Evolutionary conservation across 331 rosid species (phyloP).

Genomic region (Arachis monticola): DNA sequence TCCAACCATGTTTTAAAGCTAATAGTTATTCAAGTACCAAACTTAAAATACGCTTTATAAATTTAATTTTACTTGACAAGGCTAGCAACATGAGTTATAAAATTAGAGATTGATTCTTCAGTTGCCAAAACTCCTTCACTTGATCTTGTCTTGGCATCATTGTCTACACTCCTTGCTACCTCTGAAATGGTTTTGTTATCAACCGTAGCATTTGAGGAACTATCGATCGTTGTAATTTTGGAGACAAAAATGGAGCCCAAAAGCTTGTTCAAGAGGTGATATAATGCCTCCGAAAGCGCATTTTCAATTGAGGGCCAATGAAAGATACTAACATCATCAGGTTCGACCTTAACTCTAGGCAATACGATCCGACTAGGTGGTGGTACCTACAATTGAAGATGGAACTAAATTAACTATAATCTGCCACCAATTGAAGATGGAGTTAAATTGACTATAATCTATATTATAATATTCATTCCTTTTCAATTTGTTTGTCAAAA

Average conservation of each 20-base stretch:
- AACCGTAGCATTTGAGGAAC: slow-evolving; percentile 51
- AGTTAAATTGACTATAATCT: too few relatives aligned
- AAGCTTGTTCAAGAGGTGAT: slow-evolving; percentile 53
- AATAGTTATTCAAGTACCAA: neutral
- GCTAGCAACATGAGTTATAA: slow-evolving; percentile 69
- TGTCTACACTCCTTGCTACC: slow-evolving; percentile 30
- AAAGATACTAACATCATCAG: slow-evolving; percentile 49
- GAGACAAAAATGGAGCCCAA: neutral
- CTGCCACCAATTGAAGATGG: too few relatives aligned
- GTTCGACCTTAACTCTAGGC: slow-evolving; percentile 54
- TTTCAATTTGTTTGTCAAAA: too few relatives aligned
- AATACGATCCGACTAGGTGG: slow-evolving; percentile 33
- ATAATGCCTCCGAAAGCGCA: slow-evolving; percentile 33
- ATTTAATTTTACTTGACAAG: slow-evolving; percentile 63
- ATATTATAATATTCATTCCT: too few relatives aligned
- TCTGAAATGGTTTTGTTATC: slow-evolving; percentile 46
- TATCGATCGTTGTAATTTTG: slow-evolving; percentile 45
- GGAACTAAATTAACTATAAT: neutral
- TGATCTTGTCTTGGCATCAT: neutral
- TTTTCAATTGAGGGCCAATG: neutral
- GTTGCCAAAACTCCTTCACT: slow-evolving; percentile 47
- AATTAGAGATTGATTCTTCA: slow-evolving; percentile 63
- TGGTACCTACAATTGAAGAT: slow-evolving; percentile 44
- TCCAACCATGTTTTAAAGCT: neutral
- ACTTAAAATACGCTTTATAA: neutral